Conservation (phyloP, 768 basidiomycete species). For the Sporobolomyces roseus region DNA sequence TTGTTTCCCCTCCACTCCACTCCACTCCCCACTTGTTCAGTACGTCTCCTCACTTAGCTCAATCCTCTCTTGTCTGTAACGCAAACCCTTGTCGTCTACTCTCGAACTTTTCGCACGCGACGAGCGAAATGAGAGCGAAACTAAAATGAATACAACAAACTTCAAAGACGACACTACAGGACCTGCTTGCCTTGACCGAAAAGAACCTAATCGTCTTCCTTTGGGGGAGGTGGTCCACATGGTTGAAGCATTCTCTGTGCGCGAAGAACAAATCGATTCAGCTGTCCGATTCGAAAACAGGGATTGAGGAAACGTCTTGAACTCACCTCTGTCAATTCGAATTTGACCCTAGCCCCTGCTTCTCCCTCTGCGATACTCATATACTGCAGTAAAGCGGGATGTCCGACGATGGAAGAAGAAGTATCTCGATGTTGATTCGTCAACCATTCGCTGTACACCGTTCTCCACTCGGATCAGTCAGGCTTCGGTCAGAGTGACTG, state of each 20-base stretch:
- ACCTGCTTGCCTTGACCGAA: too few species aligned
- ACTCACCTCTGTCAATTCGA: constrained; percentile 90
- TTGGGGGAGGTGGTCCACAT: constrained; percentile 83
- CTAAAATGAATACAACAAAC: not conserved
- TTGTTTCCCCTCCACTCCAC: too few species aligned
- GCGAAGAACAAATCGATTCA: not conserved
- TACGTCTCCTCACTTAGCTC: too few species aligned
- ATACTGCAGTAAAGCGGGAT: constrained; percentile 77
- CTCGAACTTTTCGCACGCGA: too few species aligned
- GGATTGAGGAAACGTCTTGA: not conserved
- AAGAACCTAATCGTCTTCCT: constrained; percentile 68
- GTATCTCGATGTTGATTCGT: constrained; percentile 97
- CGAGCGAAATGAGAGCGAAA: not conserved
- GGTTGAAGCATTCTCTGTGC: constrained; percentile 85
- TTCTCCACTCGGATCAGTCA: not conserved
- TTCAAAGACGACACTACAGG: not conserved
- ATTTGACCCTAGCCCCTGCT: constrained; percentile 77
- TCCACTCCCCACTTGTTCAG: too few species aligned
- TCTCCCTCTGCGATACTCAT: constrained; percentile 92
- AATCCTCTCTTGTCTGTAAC: too few species aligned
- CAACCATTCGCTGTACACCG: constrained; percentile 75
- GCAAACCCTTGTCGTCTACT: too few species aligned
- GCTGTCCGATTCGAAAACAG: not conserved
- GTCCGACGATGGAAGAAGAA: constrained; percentile 85
- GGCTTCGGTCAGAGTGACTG: not conserved